These are phyloP conservation scores for Xylaria sp. DNA, from an alignment of 2,329 filamentous ascomycete species.

Conservation along the genomic window DNA sequence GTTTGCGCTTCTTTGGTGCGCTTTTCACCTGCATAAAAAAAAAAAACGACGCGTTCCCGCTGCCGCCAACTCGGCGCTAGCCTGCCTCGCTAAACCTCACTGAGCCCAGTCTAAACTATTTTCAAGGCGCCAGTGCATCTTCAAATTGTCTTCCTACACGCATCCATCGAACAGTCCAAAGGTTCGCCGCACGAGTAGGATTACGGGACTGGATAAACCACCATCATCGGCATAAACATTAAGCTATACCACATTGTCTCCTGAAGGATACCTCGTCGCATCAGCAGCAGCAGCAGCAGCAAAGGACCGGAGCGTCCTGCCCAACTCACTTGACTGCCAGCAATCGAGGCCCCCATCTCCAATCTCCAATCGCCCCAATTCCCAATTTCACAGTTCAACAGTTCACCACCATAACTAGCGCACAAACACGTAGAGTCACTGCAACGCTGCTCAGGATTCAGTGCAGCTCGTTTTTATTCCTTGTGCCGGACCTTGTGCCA, in stretches of 20 bases:
- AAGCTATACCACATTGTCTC: background rate
- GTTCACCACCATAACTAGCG: background rate
- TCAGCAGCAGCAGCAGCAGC: no score
- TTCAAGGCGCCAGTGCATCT: slow-evolving; percentile 37
- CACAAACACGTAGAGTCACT: slow-evolving; percentile 20
- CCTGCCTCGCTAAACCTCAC: slow-evolving; percentile 43
- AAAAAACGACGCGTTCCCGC: slow-evolving; percentile 42
- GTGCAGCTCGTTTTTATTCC: slow-evolving; percentile 4
- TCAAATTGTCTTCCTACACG: slow-evolving; percentile 19
- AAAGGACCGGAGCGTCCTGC: slow-evolving; percentile 8
- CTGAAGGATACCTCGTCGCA: slow-evolving; percentile 7
- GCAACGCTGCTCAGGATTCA: slow-evolving; percentile 21
- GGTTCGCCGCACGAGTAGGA: slow-evolving; percentile 18
- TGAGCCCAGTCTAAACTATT: slow-evolving; percentile 47
- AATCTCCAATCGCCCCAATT: background rate
- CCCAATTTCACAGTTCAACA: background rate
- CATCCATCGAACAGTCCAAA: slow-evolving; percentile 23
- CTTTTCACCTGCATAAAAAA: slow-evolving; percentile 47
- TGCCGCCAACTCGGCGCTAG: slow-evolving; percentile 47
- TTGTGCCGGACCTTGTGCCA: slow-evolving; percentile 8
- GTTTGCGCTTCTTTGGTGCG: slow-evolving; percentile 45
- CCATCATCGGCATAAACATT: slow-evolving; percentile 11
- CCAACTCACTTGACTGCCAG: no score
- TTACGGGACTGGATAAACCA: slow-evolving; percentile 14
- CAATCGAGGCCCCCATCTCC: background rate